A percentile compares a stretch with the other conserved stretches of the same genome.
Evolutionary conservation across 1,284 basidiomycete species (phyloP).

Genomic region (Cutaneotrichosporon sp.): DNA sequence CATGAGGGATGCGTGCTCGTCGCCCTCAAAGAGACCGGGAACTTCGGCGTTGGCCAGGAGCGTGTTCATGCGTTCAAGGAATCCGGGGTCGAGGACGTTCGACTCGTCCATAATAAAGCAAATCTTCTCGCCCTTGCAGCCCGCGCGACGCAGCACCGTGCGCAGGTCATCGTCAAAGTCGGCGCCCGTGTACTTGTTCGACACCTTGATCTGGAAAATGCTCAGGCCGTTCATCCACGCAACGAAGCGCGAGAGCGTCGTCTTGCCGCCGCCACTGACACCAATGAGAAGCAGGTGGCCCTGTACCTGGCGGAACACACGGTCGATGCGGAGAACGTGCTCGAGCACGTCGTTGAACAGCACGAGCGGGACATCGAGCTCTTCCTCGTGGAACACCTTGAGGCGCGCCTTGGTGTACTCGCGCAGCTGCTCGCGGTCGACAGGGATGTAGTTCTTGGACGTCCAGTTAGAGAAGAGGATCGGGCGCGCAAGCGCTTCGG

Average conservation of each 20-base stretch:
- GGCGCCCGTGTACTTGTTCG: conserved; percentile 95
- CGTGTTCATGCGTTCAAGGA: conserved; percentile 98
- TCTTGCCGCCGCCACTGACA: conserved; percentile 97
- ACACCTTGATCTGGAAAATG: conserved; percentile 98
- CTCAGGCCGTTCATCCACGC: conserved; percentile 99
- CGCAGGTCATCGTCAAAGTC: conserved; percentile 98
- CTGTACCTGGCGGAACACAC: conserved; percentile 97
- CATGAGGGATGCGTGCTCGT: conserved; percentile 94
- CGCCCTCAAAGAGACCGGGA: conserved; percentile 95
- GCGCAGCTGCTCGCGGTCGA: conserved; percentile 84
- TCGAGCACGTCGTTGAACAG: conserved; percentile 98
- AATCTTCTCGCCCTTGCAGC: conserved; percentile 97
- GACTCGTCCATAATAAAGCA: conserved; percentile 99
- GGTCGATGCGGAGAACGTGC: conserved; percentile 93
- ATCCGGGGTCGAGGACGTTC: conserved; percentile 96
- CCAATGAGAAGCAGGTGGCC: conserved; percentile 95
- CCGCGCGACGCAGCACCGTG: conserved; percentile 83
- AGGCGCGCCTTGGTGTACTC: conserved; percentile 96
- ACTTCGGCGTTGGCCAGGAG: conserved; percentile 99
- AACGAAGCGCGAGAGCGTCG: conserved; percentile 94
- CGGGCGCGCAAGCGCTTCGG: conserved; percentile 77
- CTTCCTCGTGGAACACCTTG: conserved; percentile 93
- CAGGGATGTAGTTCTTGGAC: conserved; percentile 92
- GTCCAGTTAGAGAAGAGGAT: conserved; percentile 99
- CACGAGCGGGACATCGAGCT: conserved; percentile 95